Evolutionary conservation across 2,329 filamentous ascomycete species (phyloP).

Genomic region (Ceratocystis papillata): DNA sequence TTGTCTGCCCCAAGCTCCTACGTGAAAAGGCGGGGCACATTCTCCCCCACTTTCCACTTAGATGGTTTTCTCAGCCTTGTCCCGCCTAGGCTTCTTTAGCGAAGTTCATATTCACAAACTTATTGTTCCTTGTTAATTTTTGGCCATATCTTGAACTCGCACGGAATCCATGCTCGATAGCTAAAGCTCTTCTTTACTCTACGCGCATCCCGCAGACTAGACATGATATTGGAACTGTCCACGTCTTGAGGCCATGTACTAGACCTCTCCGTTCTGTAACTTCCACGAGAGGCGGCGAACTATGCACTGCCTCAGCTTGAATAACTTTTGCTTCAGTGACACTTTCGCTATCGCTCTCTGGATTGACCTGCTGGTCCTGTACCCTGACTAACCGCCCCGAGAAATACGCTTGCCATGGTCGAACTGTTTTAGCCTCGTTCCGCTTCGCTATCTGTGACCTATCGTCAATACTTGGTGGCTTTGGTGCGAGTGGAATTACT

Average conservation of each 20-base stretch:
- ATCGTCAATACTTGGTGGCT: constrained; percentile 1
- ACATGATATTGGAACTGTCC: constrained; percentile 44
- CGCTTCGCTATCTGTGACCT: not conserved
- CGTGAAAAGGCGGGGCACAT: constrained; percentile 20
- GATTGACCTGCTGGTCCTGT: not conserved
- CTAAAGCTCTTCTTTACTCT: constrained; percentile 33
- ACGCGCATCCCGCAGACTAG: constrained; percentile 37
- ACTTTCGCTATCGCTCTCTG: not conserved
- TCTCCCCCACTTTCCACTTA: not conserved
- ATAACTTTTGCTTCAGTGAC: constrained; percentile 31
- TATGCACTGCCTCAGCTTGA: constrained; percentile 28
- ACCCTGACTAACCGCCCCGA: constrained; percentile 37
- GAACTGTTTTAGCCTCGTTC: constrained; percentile 29
- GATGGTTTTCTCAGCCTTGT: constrained; percentile 5
- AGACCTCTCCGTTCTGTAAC: constrained; percentile 43
- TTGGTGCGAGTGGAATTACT: not conserved
- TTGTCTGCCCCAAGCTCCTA: constrained; percentile 15
- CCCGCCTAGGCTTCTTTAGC: not conserved
- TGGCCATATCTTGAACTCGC: not conserved
- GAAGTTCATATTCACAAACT: not conserved
- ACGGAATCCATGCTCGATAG: not conserved
- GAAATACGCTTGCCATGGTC: constrained; percentile 44
- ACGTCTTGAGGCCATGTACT: constrained; percentile 40
- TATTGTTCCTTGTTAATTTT: not conserved
- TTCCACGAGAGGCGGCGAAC: constrained; percentile 39